Evolutionary conservation across 2,329 filamentous ascomycete genomes (phyloP).

Genomic region (Paracoccidioides brasiliensis): DNA sequence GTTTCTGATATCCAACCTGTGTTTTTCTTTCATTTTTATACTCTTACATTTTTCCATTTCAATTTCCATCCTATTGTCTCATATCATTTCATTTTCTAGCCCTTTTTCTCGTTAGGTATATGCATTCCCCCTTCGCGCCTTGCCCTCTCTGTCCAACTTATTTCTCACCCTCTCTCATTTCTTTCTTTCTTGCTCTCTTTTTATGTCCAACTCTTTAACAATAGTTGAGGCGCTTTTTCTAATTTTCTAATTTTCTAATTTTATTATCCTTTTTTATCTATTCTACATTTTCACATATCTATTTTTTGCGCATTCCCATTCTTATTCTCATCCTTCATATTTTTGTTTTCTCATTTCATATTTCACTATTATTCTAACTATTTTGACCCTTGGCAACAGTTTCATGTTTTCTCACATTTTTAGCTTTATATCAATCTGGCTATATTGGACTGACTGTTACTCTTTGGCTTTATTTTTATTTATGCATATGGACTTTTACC

Average conservation of each 20-base stretch:
- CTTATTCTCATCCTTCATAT: neutral
- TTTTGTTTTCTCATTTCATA: neutral
- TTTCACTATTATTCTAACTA: neutral
- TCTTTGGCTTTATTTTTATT: too few relatives aligned
- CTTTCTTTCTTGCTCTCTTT: neutral
- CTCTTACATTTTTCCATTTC: too few relatives aligned
- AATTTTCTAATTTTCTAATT: neutral
- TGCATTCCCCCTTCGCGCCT: neutral
- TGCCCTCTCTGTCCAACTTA: neutral
- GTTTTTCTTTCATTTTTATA: too few relatives aligned
- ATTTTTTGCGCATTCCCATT: neutral
- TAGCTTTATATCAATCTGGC: too few relatives aligned
- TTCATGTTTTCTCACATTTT: too few relatives aligned
- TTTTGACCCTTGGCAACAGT: too few relatives aligned
- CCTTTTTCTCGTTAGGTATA: neutral
- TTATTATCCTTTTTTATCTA: neutral
- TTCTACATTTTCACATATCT: neutral
- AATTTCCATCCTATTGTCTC: too few relatives aligned
- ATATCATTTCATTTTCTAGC: too few relatives aligned
- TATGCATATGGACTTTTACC: too few relatives aligned
- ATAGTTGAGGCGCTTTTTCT: neutral
- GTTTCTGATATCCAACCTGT: too few relatives aligned
- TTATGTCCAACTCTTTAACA: too few relatives aligned
- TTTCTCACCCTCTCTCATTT: neutral
- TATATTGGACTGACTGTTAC: too few relatives aligned